Evolutionary conservation across 805 yeast genomes (phyloP), one percentile per base, ranked within the genome.

Genomic region (Hanseniaspora pseudoguilliermondii): DNA sequence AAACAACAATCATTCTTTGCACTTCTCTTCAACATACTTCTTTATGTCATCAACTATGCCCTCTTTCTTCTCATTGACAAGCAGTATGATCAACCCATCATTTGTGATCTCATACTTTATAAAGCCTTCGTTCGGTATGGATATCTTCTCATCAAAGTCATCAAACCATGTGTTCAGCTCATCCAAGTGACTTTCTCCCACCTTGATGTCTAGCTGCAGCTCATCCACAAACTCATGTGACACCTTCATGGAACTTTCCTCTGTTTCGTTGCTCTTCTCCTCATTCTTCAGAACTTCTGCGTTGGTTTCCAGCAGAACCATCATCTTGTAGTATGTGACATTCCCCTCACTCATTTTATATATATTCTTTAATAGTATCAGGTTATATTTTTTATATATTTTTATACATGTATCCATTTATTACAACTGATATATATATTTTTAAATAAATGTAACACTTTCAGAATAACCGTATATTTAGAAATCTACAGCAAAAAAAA

Each of bases 121-220:
- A 59, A 66, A 67, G 13, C 71, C 71, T 57, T 69, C 72, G 51
- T 69, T 68, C 50, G 71, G 71, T 61, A 69, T 68, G 57, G 70
- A 69, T 23, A 69, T 66, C 29, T 64, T 63, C 41, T 62, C 67
- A 59, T 66, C 74, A 60, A 71, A 63, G 52, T 64, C 66, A 58
- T 68, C 71, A 59, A 69, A 69, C 71, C 71, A 68, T 23, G 58
- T 53, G 39, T 68, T 68, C 35, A 69, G 58, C 4, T 56, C 57
- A 44, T 67, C 71, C 49, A 67, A 49, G 20, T 57, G 29, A 23
- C 54, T 39, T 42, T 68, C 71, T 15, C 67, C 69, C 20, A 64
- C 60, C 5, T 60, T 59, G 43, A 68, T 62, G 8, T 70, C 70
- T 25, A 67, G 47, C 16, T 60, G 58, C 27, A 69, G 57, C 55